A percentile compares a stretch with the other conserved stretches of the same genome.
Conservation (phyloP, 2,329 filamentous ascomycete species). For the Trichoderma gracile region DNA sequence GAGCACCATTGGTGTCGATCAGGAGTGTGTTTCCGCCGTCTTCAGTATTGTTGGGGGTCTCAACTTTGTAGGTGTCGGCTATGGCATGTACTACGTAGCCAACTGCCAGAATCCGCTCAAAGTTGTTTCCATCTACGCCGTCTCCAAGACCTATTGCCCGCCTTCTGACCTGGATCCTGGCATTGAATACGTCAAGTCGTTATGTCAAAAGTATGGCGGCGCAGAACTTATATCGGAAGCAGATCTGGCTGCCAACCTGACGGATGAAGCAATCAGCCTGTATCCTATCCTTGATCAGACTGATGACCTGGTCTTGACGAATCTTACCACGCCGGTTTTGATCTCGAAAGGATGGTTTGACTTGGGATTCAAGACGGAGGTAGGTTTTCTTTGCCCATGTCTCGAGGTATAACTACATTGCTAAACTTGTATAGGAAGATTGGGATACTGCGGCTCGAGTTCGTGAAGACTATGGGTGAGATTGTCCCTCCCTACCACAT, state of each 20-base stretch:
- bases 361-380: conserved; percentile 12
- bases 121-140: conserved; percentile 4
- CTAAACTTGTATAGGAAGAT: background rate
- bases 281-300: conserved; percentile 3
- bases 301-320: background rate
- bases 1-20: background rate
- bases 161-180: conserved; percentile 4
- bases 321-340: conserved; percentile 9
- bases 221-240: background rate
- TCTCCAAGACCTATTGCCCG: conserved; percentile 5
- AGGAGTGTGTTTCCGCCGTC: conserved; percentile 11
- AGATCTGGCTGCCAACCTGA: conserved; percentile 4
- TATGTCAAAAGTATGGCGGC: conserved; percentile 1
- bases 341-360: conserved; percentile 3
- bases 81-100: conserved; percentile 4
- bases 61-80: conserved; percentile 15
- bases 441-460: conserved; percentile 1
- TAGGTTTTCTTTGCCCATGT: background rate
- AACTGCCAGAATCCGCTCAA: conserved; percentile 9
- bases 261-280: background rate
- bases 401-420: background rate
- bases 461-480: conserved; percentile 2
- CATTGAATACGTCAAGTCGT: background rate
- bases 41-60: conserved; percentile 7
- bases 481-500: background rate